Base-by-base conservation (phyloP, 2,329 filamentous ascomycete species). In the Ambrosiella beaveri region DNA sequence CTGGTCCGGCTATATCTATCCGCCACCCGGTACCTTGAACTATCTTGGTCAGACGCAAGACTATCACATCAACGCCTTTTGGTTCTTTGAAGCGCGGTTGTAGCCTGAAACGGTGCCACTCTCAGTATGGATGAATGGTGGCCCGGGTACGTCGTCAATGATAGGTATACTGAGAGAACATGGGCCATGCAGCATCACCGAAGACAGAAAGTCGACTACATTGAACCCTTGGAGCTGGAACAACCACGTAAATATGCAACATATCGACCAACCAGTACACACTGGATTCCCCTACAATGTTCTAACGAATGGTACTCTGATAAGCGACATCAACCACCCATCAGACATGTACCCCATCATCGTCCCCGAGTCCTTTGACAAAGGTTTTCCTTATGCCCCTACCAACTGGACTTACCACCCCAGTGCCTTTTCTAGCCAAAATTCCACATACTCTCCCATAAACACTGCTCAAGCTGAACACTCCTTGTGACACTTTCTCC, bases 251-350 rank as follows among this genome's bases (percentile, higher is more conserved):
- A 75, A 75, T 61, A 74, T 75, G 70, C 70, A 82, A 50, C 81
- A 77, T 65, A 75, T 82, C 59, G 75, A 78, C 65, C 75, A 77
- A 52, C 82, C 82, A 27, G 82, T 82, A 61, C 82, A 86, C 68
- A 79, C 87, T 54, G 80, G 80, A 36, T 82, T 85, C 63, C 85
- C 82, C 1, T 82, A 79, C 65, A 86, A 88, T 65, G 74, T 73
- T 35, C 71, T 75, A 7, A 79, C 75, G 7, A 82, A 87, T 64
- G 76, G 77, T 12, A 82, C 81, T 6, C 40, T 41, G 11, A n/a
- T 65, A 81, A 27, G 69, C n/a, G 40, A 79, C 61, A 68, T 79
- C 44, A 62, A 73, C 40, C 8, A 41, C n/a, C 40, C 11, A 41
- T 70, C 69, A 1, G 68, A 67, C 39, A 65, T 68, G 12, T 65